These are phyloP conservation scores for Hericium rajendrae DNA, from an alignment of 768 basidiomycete species.

Conservation along the genomic window DNA sequence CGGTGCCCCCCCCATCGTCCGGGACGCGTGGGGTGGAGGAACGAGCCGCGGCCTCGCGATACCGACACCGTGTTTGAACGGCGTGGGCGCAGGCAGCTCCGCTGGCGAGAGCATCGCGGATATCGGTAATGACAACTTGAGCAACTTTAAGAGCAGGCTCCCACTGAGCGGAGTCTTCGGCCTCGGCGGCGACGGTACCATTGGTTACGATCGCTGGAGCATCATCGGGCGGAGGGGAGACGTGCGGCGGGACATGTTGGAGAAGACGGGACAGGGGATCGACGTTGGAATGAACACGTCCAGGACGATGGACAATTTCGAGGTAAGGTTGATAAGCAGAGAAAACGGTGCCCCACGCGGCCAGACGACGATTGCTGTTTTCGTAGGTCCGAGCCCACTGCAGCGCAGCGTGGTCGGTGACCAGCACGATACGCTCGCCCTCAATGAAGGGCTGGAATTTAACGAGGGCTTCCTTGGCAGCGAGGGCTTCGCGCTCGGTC, in stretches of 20 bases:
- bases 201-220: background rate
- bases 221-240: background rate
- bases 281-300: conserved; percentile 25
- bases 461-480: no score
- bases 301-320: conserved; percentile 23
- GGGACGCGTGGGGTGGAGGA: no score
- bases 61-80: no score
- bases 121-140: no score
- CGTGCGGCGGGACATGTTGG: background rate
- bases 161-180: no score
- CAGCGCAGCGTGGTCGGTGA: conserved; percentile 20
- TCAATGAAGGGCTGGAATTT: conserved; percentile 15
- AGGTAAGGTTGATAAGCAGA: conserved; percentile 21
- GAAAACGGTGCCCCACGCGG: conserved; percentile 25
- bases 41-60: no score
- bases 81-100: no score
- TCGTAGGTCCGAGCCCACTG: conserved; percentile 18
- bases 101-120: no score
- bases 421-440: conserved; percentile 21
- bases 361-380: conserved; percentile 17
- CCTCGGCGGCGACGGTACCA: background rate
- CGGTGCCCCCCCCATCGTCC: no score
- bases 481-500: no score
- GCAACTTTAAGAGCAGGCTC: no score
- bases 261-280: conserved; percentile 18